Evolutionary conservation across 164 flowering plant genomes (phyloP), one percentile per base, ranked within the genome.

Genomic region (Berberis thunbergii): DNA sequence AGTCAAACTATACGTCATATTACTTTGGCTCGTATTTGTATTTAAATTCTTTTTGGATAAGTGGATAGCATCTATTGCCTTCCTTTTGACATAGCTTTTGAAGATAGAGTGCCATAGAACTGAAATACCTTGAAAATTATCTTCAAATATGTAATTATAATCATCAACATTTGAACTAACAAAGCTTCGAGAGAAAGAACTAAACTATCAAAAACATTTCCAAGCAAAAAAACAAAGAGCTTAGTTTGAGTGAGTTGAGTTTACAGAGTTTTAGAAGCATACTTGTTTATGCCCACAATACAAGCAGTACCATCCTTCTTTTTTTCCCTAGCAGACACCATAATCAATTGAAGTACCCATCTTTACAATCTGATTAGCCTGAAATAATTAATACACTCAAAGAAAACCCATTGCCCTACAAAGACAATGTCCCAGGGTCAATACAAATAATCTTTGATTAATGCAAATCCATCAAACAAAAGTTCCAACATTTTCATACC

Each of bases 271-370:
- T 40, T 57, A 41, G 3, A 43, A 62, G 49, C 84, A 11, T 88
- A 93, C 97, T 80, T 93, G 63, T 89, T 81, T 69, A 92, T 79
- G 55, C 70, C 78, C 52, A 73, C 49, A 7, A 83, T 76, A 71
- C 97, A 88, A 55, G 81, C 50, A 60, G 69, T 59, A 57, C 96
- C 96, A 74, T 88, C 96, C 69, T 0, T 73, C 83, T 74, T 79
- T 80, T 67, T 87, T 80, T 7, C 89, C 96, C 69, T 78, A 76
- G 77, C 96, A 90, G 67, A 88, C 78, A 39, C 84, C 91, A 74
- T 74, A 86, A 77, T 92, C 98, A 26, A 63, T 75, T 41, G 96
- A 87, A 56, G 77, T 78, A 11, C 98, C 98, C 65, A 92, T 74
- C 82, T 84, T 89, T 54, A 87, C 49, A 38, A 89, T 64, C 71